phyloP scores from a whole-genome alignment of 768 basidiomycete genomes.

The Phylloporus rhodoxanthus region DNA sequence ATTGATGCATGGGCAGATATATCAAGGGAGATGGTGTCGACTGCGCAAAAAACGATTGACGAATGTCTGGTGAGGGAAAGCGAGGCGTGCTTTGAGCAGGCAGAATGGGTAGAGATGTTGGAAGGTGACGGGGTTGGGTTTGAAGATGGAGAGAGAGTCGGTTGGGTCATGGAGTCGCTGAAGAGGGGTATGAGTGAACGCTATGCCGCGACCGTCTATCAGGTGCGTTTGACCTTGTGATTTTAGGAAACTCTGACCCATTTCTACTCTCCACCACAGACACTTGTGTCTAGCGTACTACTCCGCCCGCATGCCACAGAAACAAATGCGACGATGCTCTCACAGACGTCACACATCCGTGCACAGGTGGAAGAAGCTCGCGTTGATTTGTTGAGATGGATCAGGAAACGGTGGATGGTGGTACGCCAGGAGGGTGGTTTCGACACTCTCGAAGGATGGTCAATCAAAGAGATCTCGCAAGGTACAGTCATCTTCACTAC shows the following conservation, averaged over 20 bases:
- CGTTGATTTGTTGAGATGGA: constrained; percentile 44
- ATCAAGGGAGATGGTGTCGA: constrained; percentile 55
- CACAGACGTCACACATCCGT: constrained; percentile 64
- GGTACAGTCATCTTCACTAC: constrained; percentile 12
- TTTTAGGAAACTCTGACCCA: background rate
- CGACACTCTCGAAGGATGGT: constrained; percentile 78
- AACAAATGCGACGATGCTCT: constrained; percentile 53
- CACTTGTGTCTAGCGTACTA: constrained; percentile 66
- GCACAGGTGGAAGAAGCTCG: constrained; percentile 68
- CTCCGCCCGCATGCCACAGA: constrained; percentile 62
- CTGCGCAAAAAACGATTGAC: constrained; percentile 57
- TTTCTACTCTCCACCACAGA: constrained; percentile 33
- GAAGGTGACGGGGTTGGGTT: constrained; percentile 68
- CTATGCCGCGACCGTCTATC: constrained; percentile 68
- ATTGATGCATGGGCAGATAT: constrained; percentile 47
- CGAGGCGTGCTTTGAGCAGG: constrained; percentile 58
- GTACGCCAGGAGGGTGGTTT: constrained; percentile 78
- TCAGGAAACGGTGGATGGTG: constrained; percentile 71
- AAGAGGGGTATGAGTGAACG: constrained; percentile 57
- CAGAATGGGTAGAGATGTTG: constrained; percentile 73
- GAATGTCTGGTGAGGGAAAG: constrained; percentile 54
- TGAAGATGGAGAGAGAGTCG: constrained; percentile 73
- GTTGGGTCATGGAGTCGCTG: constrained; percentile 65
- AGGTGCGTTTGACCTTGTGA: constrained; percentile 40
- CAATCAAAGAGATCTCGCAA: constrained; percentile 71